Conservation (phyloP, 768 basidiomycete genomes). For the Boletus eberwhitei region DNA sequence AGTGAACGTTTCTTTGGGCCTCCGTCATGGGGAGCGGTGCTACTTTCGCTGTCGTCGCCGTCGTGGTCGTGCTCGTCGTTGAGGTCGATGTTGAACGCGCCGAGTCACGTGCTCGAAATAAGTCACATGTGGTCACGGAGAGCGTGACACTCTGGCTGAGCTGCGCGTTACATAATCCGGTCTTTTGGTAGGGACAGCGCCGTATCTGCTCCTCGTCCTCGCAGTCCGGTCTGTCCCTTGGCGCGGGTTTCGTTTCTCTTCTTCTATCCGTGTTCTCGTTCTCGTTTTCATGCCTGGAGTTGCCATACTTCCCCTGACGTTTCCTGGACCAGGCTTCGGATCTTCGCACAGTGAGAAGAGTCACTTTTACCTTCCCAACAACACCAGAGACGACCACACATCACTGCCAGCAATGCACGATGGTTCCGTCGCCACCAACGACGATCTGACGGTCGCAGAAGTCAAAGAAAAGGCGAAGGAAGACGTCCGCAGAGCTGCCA, state of each 20-base stretch:
- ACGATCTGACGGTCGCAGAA: conserved; percentile 40
- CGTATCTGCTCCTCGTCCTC: conserved; percentile 9
- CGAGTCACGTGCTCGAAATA: conserved; percentile 23
- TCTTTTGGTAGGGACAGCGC: background rate
- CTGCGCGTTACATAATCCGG: conserved; percentile 30
- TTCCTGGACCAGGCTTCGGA: conserved; percentile 29
- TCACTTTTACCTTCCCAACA: conserved; percentile 11
- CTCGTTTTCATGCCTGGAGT: conserved; percentile 41
- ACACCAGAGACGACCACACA: conserved; percentile 15
- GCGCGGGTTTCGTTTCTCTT: background rate
- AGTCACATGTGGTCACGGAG: conserved; percentile 14
- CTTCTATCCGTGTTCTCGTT: background rate
- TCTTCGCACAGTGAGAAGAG: conserved; percentile 27
- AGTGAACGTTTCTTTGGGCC: conserved; percentile 39
- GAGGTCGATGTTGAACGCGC: conserved; percentile 26
- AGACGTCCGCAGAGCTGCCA: conserved; percentile 48
- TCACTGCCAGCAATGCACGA: conserved; percentile 37
- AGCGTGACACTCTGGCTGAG: conserved; percentile 1
- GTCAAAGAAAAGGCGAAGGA: conserved; percentile 47
- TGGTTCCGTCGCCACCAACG: conserved; percentile 27
- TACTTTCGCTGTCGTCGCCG: conserved; percentile 12
- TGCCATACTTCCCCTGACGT: conserved; percentile 38
- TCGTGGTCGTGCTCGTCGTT: conserved; percentile 10
- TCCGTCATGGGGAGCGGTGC: background rate
- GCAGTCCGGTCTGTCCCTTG: conserved; percentile 15